These are phyloP conservation scores for Pachyrhizus erosus DNA, from an alignment of 306 rosid genomes.

Conservation along the genomic window DNA sequence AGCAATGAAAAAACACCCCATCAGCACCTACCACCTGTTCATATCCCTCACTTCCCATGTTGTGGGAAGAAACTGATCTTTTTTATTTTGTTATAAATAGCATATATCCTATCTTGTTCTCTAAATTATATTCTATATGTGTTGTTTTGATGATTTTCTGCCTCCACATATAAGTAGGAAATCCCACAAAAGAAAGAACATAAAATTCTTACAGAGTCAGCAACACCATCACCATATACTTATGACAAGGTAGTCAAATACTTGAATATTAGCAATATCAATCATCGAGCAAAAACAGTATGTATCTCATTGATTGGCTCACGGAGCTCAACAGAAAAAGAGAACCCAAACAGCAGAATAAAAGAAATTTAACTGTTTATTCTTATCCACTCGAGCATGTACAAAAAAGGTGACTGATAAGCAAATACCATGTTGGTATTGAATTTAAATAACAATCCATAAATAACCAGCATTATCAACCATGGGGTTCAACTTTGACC, in stretches of 20 bases:
- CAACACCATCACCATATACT: conserved; percentile 42
- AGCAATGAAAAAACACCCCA: conserved; percentile 86
- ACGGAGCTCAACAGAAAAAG: conserved; percentile 52
- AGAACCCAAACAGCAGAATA: conserved; percentile 48
- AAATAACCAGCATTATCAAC: conserved; percentile 27
- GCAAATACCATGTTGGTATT: conserved; percentile 36
- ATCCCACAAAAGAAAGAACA: conserved; percentile 42
- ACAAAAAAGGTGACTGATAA: conserved; percentile 44
- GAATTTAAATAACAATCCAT: conserved; percentile 47
- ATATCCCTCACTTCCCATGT: conserved; percentile 84
- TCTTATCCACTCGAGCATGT: conserved; percentile 51
- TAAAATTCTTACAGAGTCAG: conserved; percentile 39
- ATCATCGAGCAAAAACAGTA: conserved; percentile 44
- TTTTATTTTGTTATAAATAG: conserved; percentile 53
- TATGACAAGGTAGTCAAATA: conserved; percentile 42
- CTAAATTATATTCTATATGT: conserved; percentile 36
- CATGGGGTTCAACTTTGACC: conserved; percentile 46
- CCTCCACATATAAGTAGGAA: conserved; percentile 27
- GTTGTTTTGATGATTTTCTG: conserved; percentile 30
- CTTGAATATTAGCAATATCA: conserved; percentile 51
- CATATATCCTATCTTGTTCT: conserved; percentile 50
- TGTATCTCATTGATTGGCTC: conserved; percentile 46
- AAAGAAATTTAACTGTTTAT: conserved; percentile 47
- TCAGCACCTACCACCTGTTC: conserved; percentile 91
- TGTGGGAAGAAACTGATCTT: conserved; percentile 66